phyloP scores from a whole-genome alignment of 1,284 basidiomycete species.

The Marasmius oreades region DNA sequence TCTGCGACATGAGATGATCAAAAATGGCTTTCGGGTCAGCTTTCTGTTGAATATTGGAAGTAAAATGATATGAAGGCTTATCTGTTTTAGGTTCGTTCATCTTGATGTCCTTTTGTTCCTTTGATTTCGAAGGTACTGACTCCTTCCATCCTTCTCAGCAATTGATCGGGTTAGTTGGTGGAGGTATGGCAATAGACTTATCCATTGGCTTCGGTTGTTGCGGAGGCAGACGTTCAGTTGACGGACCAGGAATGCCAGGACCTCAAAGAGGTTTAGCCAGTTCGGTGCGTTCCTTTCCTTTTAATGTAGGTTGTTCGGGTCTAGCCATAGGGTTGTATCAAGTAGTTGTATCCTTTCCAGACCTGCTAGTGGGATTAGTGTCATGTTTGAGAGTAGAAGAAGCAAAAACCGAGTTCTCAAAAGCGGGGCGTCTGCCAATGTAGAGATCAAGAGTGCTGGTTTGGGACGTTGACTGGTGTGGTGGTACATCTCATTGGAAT shows the following conservation, averaged over 20 bases:
- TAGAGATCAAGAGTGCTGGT: background rate
- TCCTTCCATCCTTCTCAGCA: too few species aligned
- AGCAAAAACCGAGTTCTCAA: too few species aligned
- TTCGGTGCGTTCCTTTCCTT: background rate
- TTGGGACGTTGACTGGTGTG: background rate
- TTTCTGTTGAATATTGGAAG: conserved; percentile 11
- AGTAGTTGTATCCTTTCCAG: conserved; percentile 2
- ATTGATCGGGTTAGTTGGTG: conserved; percentile 16
- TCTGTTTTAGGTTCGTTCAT: conserved; percentile 11
- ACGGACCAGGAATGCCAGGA: background rate
- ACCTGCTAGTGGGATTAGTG: background rate
- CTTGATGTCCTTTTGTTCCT: conserved; percentile 6
- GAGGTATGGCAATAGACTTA: background rate
- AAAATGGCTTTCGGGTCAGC: conserved; percentile 6
- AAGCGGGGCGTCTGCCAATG: too few species aligned
- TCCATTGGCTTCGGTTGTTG: background rate
- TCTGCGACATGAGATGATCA: conserved; percentile 1
- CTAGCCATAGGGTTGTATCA: conserved; percentile 1
- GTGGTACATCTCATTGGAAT: background rate
- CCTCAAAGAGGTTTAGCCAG: background rate
- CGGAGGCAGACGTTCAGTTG: too few species aligned
- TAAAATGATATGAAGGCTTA: conserved; percentile 10
- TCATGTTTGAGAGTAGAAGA: too few species aligned
- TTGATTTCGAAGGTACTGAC: background rate
- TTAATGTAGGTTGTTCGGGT: background rate